Percentiles rank a stretch among this genome's conserved stretches.
Evolutionary conservation across 768 basidiomycete species (phyloP).

Genomic region (Amanita pallidorosea): DNA sequence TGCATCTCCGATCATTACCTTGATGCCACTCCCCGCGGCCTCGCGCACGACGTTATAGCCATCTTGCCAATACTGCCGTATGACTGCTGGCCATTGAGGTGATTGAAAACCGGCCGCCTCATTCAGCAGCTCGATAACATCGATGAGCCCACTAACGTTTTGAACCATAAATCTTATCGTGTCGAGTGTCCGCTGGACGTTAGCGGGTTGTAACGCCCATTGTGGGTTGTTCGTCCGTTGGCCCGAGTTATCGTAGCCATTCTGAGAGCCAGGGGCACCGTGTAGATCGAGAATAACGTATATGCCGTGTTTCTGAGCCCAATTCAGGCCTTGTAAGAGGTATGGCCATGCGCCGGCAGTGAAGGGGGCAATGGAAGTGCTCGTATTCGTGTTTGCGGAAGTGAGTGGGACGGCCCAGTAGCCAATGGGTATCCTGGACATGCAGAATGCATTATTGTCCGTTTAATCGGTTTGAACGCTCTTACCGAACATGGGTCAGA

Average conservation of each 20-base stretch:
- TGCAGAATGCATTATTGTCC: not conserved
- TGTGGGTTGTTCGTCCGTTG: constrained; percentile 42
- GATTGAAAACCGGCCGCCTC: constrained; percentile 51
- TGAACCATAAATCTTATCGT: constrained; percentile 43
- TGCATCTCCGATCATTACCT: constrained; percentile 66
- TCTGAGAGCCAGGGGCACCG: constrained; percentile 57
- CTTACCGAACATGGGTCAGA: constrained; percentile 61
- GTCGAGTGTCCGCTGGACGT: constrained; percentile 44
- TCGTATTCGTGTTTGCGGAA: constrained; percentile 36
- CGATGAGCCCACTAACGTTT: constrained; percentile 44
- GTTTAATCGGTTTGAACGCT: not conserved
- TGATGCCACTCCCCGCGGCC: constrained; percentile 31
- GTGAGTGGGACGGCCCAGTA: constrained; percentile 74
- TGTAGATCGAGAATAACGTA: constrained; percentile 73
- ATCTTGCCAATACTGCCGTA: constrained; percentile 46
- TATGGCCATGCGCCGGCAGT: constrained; percentile 61
- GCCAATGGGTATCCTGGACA: constrained; percentile 54
- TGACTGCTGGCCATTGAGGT: constrained; percentile 26
- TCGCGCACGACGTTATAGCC: constrained; percentile 50
- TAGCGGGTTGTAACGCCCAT: constrained; percentile 45
- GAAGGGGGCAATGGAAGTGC: constrained; percentile 41
- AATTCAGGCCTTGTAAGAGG: constrained; percentile 48
- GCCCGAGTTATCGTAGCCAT: constrained; percentile 70
- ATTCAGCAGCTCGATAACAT: constrained; percentile 60
- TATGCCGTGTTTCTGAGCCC: constrained; percentile 51